phyloP scores from a whole-genome alignment of 768 basidiomycete species.

The Tubosaeta sp. region DNA sequence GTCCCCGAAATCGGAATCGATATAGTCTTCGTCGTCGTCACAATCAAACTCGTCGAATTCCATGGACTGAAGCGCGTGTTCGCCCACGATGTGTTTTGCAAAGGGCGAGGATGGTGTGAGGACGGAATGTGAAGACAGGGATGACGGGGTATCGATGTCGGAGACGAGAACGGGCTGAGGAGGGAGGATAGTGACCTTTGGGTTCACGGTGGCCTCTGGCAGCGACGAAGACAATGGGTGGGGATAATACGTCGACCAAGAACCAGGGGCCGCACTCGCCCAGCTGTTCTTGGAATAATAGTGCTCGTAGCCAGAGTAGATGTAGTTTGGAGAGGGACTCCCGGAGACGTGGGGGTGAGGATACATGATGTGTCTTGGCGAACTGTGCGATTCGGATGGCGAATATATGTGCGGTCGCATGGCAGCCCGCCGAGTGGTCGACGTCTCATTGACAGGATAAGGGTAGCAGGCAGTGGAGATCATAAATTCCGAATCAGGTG shows the following conservation, averaged over 20 bases:
- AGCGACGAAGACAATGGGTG: slow-evolving; percentile 13
- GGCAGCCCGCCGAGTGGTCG: slow-evolving; percentile 17
- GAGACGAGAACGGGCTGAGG: slow-evolving; percentile 18
- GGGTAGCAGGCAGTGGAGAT: slow-evolving; percentile 30
- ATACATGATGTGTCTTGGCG: slow-evolving; percentile 25
- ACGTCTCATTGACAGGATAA: slow-evolving; percentile 23
- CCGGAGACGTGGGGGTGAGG: slow-evolving; percentile 18
- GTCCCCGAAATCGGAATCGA: slow-evolving; percentile 31
- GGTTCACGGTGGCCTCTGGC: slow-evolving; percentile 20
- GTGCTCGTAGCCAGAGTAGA: slow-evolving; percentile 23
- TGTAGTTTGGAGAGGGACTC: slow-evolving; percentile 19
- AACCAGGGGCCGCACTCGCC: slow-evolving; percentile 5
- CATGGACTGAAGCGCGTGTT: slow-evolving; percentile 13
- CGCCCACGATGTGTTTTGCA: slow-evolving; percentile 10
- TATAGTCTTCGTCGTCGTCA: slow-evolving; percentile 30
- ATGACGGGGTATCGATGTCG: slow-evolving; percentile 30
- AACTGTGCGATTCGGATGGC: slow-evolving; percentile 20
- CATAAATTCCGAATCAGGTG: slow-evolving; percentile 27
- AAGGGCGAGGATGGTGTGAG: slow-evolving; percentile 31
- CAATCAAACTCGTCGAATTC: slow-evolving; percentile 32
- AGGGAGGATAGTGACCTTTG: slow-evolving; percentile 27
- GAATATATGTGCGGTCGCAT: slow-evolving; percentile 32
- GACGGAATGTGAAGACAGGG: slow-evolving; percentile 30
- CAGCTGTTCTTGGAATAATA: slow-evolving; percentile 21
- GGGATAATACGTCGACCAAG: slow-evolving; percentile 22